These are phyloP conservation scores for Syzygium malaccense DNA, from an alignment of 441 rosid species.

Conservation along the genomic window DNA sequence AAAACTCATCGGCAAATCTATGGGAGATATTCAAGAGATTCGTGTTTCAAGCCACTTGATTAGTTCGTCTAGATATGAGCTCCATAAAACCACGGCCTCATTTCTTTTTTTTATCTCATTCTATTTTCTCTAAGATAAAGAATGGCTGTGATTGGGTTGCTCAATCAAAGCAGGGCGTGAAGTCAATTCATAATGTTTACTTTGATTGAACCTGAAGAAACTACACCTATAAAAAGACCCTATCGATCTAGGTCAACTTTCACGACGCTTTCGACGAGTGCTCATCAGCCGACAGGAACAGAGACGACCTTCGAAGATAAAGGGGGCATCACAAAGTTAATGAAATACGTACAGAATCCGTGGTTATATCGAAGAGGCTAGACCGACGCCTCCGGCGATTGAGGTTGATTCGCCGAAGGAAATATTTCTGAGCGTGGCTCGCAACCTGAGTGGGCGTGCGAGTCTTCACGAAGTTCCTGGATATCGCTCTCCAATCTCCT, in stretches of 20 bases:
- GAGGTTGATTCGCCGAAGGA: constrained; percentile 60
- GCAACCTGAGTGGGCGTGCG: constrained; percentile 98
- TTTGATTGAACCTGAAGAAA: neutral
- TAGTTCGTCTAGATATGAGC: neutral
- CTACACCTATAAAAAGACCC: neutral
- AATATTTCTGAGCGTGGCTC: constrained; percentile 93
- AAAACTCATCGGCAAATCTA: neutral
- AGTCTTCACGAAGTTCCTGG: constrained; percentile 74
- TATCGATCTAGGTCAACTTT: neutral
- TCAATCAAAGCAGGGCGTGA: neutral
- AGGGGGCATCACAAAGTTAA: neutral
- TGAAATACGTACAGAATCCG: constrained; percentile 48
- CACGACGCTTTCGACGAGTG: neutral
- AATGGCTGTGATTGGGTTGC: neutral
- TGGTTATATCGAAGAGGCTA: constrained; percentile 93
- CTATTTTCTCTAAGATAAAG: neutral
- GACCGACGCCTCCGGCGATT: constrained; percentile 88
- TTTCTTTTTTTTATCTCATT: neutral
- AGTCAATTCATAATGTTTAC: neutral
- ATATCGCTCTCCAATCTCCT: constrained; percentile 93
- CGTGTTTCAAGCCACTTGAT: neutral
- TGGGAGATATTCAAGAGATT: neutral
- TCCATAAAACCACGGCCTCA: neutral
- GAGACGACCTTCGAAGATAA: neutral
- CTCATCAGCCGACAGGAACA: neutral